Evolutionary conservation across 176 grass and related monocot species (phyloP).

Genomic region (Panicum miliaceum): DNA sequence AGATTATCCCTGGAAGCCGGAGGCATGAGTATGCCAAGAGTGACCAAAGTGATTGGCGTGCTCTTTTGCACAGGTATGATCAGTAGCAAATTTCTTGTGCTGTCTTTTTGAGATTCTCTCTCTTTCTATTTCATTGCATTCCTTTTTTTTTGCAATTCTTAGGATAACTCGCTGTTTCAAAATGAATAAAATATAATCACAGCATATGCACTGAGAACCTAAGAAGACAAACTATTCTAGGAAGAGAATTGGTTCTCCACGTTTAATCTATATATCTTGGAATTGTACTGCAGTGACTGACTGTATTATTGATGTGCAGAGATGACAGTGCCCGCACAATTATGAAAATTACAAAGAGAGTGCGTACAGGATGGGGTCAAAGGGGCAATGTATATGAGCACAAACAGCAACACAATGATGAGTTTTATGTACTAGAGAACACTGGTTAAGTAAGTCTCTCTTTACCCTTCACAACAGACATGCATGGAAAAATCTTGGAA

Average conservation of each 20-base stretch:
- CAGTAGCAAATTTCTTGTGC: slow-evolving; percentile 20
- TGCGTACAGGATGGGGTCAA: slow-evolving; percentile 87
- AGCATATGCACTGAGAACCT: slow-evolving; percentile 31
- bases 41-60: slow-evolving; percentile 67
- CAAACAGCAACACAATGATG: slow-evolving; percentile 43
- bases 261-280: slow-evolving; percentile 11
- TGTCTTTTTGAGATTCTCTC: slow-evolving; percentile 15
- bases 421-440: slow-evolving; percentile 49
- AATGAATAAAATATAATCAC: slow-evolving; percentile 21
- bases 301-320: slow-evolving; percentile 57
- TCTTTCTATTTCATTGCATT: slow-evolving; percentile 24
- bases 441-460: slow-evolving; percentile 55
- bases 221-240: slow-evolving; percentile 23
- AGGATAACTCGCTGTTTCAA: not conserved
- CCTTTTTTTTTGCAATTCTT: slow-evolving; percentile 20
- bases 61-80: slow-evolving; percentile 78
- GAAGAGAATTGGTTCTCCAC: slow-evolving; percentile 20
- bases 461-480: slow-evolving; percentile 19
- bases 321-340: slow-evolving; percentile 78
- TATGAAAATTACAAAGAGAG: slow-evolving; percentile 91
- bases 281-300: slow-evolving; percentile 37
- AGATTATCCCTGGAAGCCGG: slow-evolving; percentile 20
- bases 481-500: slow-evolving; percentile 17
- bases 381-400: slow-evolving; percentile 59
- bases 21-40: slow-evolving; percentile 47